Evolutionary conservation across 805 yeast species (phyloP).

Genomic region (Gaillardinia entomophila): DNA sequence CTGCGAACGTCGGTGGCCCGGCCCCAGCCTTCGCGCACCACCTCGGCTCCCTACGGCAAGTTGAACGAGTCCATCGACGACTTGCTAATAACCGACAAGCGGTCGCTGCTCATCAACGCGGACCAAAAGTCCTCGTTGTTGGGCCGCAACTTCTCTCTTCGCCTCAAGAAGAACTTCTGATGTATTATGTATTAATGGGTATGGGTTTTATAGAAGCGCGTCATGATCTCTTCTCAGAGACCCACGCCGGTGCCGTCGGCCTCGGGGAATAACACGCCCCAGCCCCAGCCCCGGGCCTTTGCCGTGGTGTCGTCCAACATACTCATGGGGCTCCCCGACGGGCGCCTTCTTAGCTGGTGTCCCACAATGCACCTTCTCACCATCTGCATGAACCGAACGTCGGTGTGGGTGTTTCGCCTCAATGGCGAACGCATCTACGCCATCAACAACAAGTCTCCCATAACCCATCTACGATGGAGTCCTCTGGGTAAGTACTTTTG

Average conservation of each 20-base stretch:
- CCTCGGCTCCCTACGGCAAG: neutral
- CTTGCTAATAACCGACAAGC: neutral
- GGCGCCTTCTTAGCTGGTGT: constrained; percentile 39
- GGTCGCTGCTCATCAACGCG: neutral
- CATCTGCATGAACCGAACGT: constrained; percentile 44
- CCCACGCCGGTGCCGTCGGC: neutral
- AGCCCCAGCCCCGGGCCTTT: neutral
- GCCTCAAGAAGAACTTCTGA: constrained; percentile 1
- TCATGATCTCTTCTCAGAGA: too few species aligned
- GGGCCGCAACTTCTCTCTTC: constrained; percentile 1
- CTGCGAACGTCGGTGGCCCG: neutral
- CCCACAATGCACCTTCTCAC: constrained; percentile 51
- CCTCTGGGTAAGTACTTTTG: constrained; percentile 37
- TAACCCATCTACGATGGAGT: constrained; percentile 25
- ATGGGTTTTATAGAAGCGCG: too few species aligned
- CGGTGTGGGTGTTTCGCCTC: constrained; percentile 46
- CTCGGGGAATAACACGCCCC: neutral
- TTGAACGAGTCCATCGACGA: constrained; percentile 1
- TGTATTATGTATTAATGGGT: neutral
- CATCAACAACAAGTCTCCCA: constrained; percentile 29
- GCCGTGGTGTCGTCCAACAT: neutral
- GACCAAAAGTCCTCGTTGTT: neutral
- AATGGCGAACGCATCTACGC: constrained; percentile 52
- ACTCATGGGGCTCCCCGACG: constrained; percentile 17
- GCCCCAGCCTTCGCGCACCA: neutral